Evolutionary conservation across 345 rosid species (phyloP).

Genomic region (Theobroma cacao): DNA sequence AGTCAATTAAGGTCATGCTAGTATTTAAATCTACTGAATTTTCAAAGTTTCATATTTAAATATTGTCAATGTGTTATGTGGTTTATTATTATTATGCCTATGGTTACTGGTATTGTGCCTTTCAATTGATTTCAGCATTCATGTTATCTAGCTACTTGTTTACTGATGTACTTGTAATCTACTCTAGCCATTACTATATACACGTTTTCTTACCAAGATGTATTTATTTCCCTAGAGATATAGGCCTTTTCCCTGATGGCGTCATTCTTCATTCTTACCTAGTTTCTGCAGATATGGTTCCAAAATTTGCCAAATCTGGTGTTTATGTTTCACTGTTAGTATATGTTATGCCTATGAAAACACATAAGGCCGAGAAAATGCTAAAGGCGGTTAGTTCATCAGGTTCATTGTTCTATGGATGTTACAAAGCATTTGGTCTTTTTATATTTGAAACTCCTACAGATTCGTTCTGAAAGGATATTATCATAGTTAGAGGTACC

Average conservation of each 20-base stretch:
- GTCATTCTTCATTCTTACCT: slow-evolving; percentile 82
- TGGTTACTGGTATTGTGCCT: too few species aligned
- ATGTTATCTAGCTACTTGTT: not conserved
- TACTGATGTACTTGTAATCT: not conserved
- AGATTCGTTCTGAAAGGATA: slow-evolving; percentile 80
- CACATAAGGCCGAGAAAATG: slow-evolving; percentile 70
- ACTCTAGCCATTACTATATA: not conserved
- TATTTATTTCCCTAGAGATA: slow-evolving; percentile 37
- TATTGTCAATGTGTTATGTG: too few species aligned
- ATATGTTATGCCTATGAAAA: slow-evolving; percentile 74
- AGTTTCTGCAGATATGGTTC: slow-evolving; percentile 95
- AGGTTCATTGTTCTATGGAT: slow-evolving; percentile 8
- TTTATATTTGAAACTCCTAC: slow-evolving; percentile 29
- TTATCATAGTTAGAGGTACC: slow-evolving; percentile 91
- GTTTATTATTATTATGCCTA: too few species aligned
- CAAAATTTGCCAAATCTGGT: slow-evolving; percentile 82
- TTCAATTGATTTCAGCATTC: too few species aligned
- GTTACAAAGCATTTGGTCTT: not conserved
- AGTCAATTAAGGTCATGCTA: too few species aligned
- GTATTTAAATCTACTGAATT: too few species aligned
- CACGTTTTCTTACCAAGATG: not conserved
- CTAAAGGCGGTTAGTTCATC: slow-evolving; percentile 52
- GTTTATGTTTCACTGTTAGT: slow-evolving; percentile 95
- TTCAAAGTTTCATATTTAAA: too few species aligned
- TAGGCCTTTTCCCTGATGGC: slow-evolving; percentile 87